A percentile compares a stretch with the other conserved stretches of the same genome.
These are phyloP conservation scores for Saccharomyces hybrid DNA, from an alignment of 1,139 yeast genomes.

Conservation along the genomic window DNA sequence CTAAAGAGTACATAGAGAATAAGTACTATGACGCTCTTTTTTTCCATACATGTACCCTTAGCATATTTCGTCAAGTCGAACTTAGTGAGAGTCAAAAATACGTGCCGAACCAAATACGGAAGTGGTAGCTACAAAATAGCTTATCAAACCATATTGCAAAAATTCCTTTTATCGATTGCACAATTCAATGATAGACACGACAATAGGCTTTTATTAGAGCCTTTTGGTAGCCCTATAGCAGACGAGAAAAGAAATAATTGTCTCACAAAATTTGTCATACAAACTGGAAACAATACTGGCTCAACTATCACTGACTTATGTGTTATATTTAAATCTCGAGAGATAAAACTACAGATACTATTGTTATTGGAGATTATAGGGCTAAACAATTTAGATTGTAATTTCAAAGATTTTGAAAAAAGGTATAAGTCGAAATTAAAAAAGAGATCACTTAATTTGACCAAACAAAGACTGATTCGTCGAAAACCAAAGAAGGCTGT, in stretches of 20 bases:
- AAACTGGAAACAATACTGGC: background rate
- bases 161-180: conserved; percentile 12
- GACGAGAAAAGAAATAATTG: conserved; percentile 9
- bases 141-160: conserved; percentile 13
- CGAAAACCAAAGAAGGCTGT: conserved; percentile 5
- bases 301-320: conserved; percentile 10
- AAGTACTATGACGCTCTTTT: conserved; percentile 28
- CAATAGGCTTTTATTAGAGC: background rate
- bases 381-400: conserved; percentile 28
- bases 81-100: conserved; percentile 21
- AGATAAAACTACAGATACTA: conserved; percentile 59
- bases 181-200: conserved; percentile 24
- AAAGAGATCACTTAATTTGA: conserved; percentile 37
- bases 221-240: conserved; percentile 1
- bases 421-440: conserved; percentile 21
- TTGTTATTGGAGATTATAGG: conserved; percentile 43
- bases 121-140: conserved; percentile 5
- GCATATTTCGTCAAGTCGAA: conserved; percentile 31
- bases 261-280: conserved; percentile 9
- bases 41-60: conserved; percentile 21
- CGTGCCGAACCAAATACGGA: conserved; percentile 15
- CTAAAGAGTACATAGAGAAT: conserved; percentile 17
- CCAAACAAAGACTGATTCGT: conserved; percentile 19
- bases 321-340: conserved; percentile 46
- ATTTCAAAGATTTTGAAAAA: conserved; percentile 26